phyloP scores from a whole-genome alignment of 345 rosid species.

The Citrus cavaleriei region DNA sequence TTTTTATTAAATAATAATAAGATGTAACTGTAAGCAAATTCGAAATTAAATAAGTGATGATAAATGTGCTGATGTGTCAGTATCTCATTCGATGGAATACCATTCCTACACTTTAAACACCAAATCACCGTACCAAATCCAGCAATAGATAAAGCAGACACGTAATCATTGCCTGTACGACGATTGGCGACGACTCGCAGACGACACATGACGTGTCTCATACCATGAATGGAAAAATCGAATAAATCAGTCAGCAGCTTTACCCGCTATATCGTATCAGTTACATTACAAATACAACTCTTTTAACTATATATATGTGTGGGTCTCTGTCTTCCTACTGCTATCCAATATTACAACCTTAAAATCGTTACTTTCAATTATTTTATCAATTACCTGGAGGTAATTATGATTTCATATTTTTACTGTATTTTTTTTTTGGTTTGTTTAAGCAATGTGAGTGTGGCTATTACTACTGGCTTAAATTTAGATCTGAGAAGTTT shows the following conservation, averaged over 20 bases:
- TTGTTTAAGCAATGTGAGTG: background rate
- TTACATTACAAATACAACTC: background rate
- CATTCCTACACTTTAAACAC: too few relatives aligned
- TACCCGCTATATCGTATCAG: background rate
- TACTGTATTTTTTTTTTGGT: background rate
- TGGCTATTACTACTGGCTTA: background rate
- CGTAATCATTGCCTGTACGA: background rate
- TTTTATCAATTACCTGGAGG: background rate
- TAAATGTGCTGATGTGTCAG: background rate
- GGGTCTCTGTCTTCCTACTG: background rate
- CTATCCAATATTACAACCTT: background rate
- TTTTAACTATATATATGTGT: background rate
- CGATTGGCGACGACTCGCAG: background rate
- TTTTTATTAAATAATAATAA: too few relatives aligned
- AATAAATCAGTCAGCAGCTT: background rate
- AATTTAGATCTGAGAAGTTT: slow-evolving; percentile 34
- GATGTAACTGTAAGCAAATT: too few relatives aligned
- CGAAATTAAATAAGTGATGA: too few relatives aligned
- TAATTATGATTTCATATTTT: background rate
- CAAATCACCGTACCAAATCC: background rate
- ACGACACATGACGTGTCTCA: background rate
- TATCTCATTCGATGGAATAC: background rate
- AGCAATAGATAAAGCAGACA: background rate
- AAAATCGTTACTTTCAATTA: background rate
- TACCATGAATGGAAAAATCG: background rate